Percentiles rank a stretch among this genome's conserved stretches.
Conservation (phyloP, 2,329 filamentous ascomycete species). For the Neofusicoccum kwambonambiense region DNA sequence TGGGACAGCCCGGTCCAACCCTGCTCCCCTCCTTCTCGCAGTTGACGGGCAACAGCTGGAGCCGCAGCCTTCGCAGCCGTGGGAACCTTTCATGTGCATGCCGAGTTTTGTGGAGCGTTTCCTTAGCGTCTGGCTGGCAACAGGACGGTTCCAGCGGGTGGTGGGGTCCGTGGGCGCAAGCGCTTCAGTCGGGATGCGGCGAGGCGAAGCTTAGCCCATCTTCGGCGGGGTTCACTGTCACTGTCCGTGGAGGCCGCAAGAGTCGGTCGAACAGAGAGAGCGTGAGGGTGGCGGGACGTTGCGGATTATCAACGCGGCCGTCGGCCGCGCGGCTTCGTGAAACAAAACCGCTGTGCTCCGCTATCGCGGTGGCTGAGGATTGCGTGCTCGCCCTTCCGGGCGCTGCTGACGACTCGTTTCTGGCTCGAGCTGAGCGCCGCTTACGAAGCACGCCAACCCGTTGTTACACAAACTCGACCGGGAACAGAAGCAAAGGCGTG, state of each 20-base stretch:
- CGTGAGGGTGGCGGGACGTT: neutral
- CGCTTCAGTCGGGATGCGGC: neutral
- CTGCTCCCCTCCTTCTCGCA: neutral
- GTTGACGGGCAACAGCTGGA: no score
- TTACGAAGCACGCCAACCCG: neutral
- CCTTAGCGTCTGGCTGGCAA: no score
- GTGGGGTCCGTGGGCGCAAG: neutral
- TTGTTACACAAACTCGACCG: neutral
- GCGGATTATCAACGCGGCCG: neutral
- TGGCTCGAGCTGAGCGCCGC: neutral
- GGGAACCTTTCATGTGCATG: no score
- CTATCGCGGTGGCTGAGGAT: neutral
- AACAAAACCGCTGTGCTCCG: neutral
- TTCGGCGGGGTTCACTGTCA: no score
- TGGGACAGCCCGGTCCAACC: neutral
- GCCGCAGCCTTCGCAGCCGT: no score
- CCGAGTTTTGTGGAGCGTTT: no score
- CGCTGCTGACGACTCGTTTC: neutral
- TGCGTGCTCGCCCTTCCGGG: neutral
- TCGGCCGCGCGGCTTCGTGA: neutral
- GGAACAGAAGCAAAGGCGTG: neutral
- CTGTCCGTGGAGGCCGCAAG: no score
- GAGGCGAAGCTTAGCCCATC: neutral
- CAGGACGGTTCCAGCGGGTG: no score
- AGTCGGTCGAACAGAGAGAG: neutral